Base-by-base conservation (phyloP, 805 yeast species). In the Yarrowia keelungensis region DNA sequence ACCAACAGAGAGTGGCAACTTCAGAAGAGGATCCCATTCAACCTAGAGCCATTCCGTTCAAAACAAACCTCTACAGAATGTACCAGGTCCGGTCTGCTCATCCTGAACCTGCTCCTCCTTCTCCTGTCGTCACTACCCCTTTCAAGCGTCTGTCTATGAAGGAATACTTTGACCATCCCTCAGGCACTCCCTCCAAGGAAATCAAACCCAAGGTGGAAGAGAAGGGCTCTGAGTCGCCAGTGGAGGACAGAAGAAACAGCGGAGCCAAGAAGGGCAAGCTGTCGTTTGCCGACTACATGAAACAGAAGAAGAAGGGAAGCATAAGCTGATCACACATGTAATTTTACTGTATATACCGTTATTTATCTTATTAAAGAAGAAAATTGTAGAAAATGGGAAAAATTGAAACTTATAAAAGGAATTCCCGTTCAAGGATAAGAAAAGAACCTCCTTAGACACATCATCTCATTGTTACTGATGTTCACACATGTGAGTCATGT, bases 221-320 rank as follows among this genome's bases (percentile, higher is more conserved):
- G 1, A 53, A 53, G 45, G 59, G 59, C 2, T 47, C 56, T 2
- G 56, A 62, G 15, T 47, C 56, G 11, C 46, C 45, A 3, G 67
- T 47, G 8, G 56, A 62, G 11, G 67, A 62, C 7, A 45, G 56
- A 8, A 46, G 67, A 9, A 46, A 47, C 47, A 47, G 56, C 12
- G 51, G 65, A 22, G 54, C 56, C n/a, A 62, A 62, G 39, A 62
- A 62, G 46, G 56, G 67, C 22, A 62, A 62, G 56, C 46, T 62
- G 19, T 47, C 56, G 14, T 62, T 62, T n/a, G 67, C 67, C 5
- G 67, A 62, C 26, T 62, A 62, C 56, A 47, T 62, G 56, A 62
- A 62, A 19, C 67, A 62, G 39, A 62, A 62, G 56, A 62, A 62
- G 32, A 15, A 46, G 26, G 67, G 42, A 7, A 26, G 32, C 32